Evolutionary conservation across 1,139 yeast species (phyloP), one percentile per base, ranked within the genome.

Genomic region (Pichiaceae sp.): DNA sequence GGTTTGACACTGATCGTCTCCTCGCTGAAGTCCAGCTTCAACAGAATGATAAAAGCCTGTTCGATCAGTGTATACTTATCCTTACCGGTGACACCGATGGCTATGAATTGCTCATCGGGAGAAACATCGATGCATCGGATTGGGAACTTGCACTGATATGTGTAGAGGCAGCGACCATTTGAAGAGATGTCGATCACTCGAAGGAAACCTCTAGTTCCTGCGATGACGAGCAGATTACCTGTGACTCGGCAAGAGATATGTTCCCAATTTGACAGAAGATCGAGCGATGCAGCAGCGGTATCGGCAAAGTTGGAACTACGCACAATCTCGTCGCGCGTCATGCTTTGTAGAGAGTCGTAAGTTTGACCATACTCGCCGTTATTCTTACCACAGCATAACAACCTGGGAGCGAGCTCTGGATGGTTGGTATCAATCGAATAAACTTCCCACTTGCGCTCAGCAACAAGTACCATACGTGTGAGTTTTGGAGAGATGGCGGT

Each of bases 61-160:
- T 82, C 94, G 30, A 76, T 70, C 7, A 79, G 79, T 1, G 80
- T 72, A 17, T 72, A 61, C 42, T 83, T 66, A 49, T 84, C 93
- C 43, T 78, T 72, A 1, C 95, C 91, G 0, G 89, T 81, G 20
- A 87, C 78, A 1, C 95, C 93, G 48, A 87, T 75, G 1, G 94
- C 94, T 9, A 87, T 64, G 29, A 78, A 63, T 9, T 70, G 63
- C 27, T 82, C 86, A 43, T 70, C 66, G 0, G 78, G 73, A 6
- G 93, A 73, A 1, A 85, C 65, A 16, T 86, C 79, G 39, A 85
- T 66, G 50, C 95, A 85, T 41, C 94, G 60, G 26, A 87, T 80
- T 1, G 93, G 89, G 56, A 83, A 83, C 42, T 72, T 73, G 21
- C 89, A 78, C 31, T 70, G 63, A 51, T 83, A 76, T 0, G 84